Percentiles rank a stretch among this genome's conserved stretches.
These are phyloP conservation scores for Cardamine occulta DNA, from an alignment of 345 rosid genomes.

Conservation along the genomic window DNA sequence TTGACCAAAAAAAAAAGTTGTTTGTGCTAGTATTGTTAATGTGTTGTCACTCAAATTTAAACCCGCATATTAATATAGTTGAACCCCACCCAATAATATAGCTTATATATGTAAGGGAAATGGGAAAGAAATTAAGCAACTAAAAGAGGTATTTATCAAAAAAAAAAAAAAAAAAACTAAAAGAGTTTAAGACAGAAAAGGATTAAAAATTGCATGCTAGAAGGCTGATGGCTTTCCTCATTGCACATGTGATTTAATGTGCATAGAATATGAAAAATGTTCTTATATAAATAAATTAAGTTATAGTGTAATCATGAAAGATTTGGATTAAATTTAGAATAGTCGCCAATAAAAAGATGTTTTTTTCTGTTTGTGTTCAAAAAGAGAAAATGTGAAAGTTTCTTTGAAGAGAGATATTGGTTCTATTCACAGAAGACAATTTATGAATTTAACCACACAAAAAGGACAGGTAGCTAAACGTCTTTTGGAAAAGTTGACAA, in stretches of 20 bases:
- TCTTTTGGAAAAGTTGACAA: background rate
- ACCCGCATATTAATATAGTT: too few species aligned
- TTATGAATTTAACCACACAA: background rate
- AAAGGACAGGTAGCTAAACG: background rate
- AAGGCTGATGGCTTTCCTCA: constrained; percentile 17
- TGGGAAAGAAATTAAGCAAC: background rate
- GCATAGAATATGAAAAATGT: constrained; percentile 13
- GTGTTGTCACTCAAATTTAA: too few species aligned
- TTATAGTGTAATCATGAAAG: background rate
- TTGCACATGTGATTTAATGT: background rate
- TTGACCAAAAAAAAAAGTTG: too few species aligned
- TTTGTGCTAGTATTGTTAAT: too few species aligned
- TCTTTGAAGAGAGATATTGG: background rate
- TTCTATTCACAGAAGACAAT: background rate
- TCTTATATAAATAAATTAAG: background rate
- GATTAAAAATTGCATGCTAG: constrained; percentile 2
- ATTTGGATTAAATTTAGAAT: background rate
- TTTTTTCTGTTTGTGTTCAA: background rate
- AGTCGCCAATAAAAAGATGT: background rate
- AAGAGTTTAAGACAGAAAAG: background rate
- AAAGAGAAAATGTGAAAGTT: background rate
- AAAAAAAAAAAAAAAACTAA: background rate
- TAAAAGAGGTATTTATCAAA: too few species aligned
- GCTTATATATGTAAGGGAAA: background rate
- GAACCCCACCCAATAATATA: too few species aligned